Evolutionary conservation across 768 basidiomycete species (phyloP).

Genomic region (Saitozyma sp.): DNA sequence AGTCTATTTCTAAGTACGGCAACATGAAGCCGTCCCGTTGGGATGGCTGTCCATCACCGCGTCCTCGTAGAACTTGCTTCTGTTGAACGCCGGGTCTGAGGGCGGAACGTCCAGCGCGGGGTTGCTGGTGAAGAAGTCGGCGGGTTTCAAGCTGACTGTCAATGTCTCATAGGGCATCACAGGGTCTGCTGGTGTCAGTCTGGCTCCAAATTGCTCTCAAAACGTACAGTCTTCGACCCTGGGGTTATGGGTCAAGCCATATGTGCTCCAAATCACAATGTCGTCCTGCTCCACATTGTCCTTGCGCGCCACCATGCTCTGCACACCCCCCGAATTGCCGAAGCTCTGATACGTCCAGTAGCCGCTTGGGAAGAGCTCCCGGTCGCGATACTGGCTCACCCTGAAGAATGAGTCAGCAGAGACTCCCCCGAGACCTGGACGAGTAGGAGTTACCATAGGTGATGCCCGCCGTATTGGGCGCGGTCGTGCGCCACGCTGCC

Average conservation of each 20-base stretch:
- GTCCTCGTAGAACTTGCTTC: too few relatives aligned
- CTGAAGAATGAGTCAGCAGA: too few relatives aligned
- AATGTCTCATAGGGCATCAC: conserved; percentile 9
- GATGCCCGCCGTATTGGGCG: too few relatives aligned
- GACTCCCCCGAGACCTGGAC: too few relatives aligned
- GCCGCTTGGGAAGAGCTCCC: conserved; percentile 37
- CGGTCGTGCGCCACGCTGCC: too few relatives aligned
- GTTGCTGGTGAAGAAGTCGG: conserved; percentile 10
- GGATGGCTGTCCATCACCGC: too few relatives aligned
- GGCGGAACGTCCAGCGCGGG: conserved; percentile 10
- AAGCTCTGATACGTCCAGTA: conserved; percentile 39
- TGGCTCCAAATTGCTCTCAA: too few relatives aligned
- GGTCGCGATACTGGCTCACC: conserved; percentile 23
- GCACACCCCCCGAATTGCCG: conserved; percentile 31
- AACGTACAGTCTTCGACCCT: conserved; percentile 12
- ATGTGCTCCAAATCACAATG: conserved; percentile 11
- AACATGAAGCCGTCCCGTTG: too few relatives aligned
- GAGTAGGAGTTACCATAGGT: too few relatives aligned
- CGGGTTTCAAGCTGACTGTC: conserved; percentile 8
- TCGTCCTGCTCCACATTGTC: conserved; percentile 13
- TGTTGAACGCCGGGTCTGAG: conserved; percentile 7
- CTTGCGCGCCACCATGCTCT: conserved; percentile 20
- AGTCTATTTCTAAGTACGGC: too few relatives aligned
- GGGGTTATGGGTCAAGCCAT: conserved; percentile 10
- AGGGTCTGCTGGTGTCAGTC: too few relatives aligned